A percentile compares a stretch with the other conserved stretches of the same genome.
Evolutionary conservation across 768 basidiomycete genomes (phyloP).

Genomic region (Pleurotus djamor): DNA sequence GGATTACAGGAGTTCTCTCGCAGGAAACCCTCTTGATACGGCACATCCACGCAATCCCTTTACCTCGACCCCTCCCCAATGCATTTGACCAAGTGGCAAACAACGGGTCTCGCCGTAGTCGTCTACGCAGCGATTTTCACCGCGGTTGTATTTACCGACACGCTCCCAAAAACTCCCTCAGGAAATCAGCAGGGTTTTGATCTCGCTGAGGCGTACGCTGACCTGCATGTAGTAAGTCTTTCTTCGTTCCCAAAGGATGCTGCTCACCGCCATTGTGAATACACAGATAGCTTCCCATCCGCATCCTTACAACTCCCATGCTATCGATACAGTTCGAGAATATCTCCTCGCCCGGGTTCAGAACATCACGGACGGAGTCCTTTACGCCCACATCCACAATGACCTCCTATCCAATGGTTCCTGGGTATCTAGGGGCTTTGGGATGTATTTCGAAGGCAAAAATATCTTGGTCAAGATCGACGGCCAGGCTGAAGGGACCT

Average conservation of each 20-base stretch:
- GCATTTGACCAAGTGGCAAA: constrained; percentile 24
- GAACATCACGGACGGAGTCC: constrained; percentile 37
- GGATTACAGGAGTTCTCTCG: no score
- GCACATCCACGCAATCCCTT: no score
- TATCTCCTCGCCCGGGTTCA: constrained; percentile 57
- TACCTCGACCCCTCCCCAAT: no score
- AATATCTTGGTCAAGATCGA: constrained; percentile 48
- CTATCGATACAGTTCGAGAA: constrained; percentile 64
- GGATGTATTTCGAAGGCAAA: constrained; percentile 48
- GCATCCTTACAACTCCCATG: constrained; percentile 77
- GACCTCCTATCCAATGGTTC: constrained; percentile 49
- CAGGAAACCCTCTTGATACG: no score
- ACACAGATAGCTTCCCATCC: constrained; percentile 61
- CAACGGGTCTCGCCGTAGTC: constrained; percentile 42
- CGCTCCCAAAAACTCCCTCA: constrained; percentile 38
- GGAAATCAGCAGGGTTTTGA: constrained; percentile 37
- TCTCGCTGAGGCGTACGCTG: constrained; percentile 48
- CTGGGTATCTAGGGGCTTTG: constrained; percentile 22
- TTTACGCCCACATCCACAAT: constrained; percentile 48
- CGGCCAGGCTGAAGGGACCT: constrained; percentile 28
- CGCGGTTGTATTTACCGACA: constrained; percentile 46
- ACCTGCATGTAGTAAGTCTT: constrained; percentile 48
- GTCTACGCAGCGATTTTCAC: constrained; percentile 47
- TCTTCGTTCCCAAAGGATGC: constrained; percentile 13
- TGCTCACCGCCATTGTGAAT: not conserved